These are phyloP conservation scores for Pichia manshurica DNA, from an alignment of 805 yeast species.

Conservation along the genomic window DNA sequence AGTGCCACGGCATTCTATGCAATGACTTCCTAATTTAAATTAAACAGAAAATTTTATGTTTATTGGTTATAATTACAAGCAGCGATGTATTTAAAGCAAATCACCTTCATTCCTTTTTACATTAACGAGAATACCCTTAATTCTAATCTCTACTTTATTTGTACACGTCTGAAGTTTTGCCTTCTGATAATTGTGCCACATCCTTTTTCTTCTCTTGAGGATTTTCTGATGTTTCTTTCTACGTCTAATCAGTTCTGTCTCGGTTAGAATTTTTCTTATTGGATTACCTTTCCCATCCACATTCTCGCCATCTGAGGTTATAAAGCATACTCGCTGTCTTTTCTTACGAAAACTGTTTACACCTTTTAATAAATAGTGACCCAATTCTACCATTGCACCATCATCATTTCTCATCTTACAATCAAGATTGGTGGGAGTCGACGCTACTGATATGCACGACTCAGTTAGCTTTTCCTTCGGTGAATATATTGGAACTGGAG, in stretches of 20 bases:
- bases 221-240: background rate
- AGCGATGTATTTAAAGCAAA: background rate
- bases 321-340: background rate
- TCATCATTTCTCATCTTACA: background rate
- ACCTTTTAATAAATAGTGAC: background rate
- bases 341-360: background rate
- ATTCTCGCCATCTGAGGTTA: background rate
- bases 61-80: too few species aligned
- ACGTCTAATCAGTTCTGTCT: background rate
- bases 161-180: conserved; percentile 2
- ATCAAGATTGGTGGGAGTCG: conserved; percentile 10
- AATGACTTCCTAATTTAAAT: too few species aligned
- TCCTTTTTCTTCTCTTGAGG: background rate
- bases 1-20: too few species aligned
- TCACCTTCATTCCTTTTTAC: conserved; percentile 2
- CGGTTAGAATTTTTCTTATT: background rate
- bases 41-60: too few species aligned
- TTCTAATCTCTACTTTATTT: background rate
- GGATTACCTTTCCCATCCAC: background rate
- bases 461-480: conserved; percentile 8
- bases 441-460: conserved; percentile 9
- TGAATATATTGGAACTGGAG: conserved; percentile 10
- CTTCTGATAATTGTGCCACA: conserved; percentile 1
- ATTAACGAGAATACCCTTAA: background rate
- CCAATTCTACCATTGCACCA: background rate